Percentiles rank a stretch among this genome's conserved stretches.
Conservation (phyloP, 2,329 filamentous ascomycete species). For the Fusarium aywerte region DNA sequence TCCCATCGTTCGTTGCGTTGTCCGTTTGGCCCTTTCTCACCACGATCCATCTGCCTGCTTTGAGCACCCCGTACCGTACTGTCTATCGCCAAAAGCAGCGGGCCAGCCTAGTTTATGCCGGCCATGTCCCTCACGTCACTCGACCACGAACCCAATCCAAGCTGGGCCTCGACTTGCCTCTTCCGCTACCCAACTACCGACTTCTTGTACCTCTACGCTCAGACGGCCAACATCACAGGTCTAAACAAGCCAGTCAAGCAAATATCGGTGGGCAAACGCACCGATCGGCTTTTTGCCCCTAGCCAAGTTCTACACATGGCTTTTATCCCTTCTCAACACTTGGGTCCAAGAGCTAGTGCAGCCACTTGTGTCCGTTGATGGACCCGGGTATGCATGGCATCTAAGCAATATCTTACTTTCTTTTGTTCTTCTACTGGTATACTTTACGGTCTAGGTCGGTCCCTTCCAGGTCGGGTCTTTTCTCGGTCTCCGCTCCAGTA, state of each 20-base stretch:
- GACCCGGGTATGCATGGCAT: slow-evolving; percentile 47
- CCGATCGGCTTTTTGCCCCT: slow-evolving; percentile 32
- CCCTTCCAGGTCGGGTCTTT: slow-evolving; percentile 36
- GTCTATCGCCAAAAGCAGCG: slow-evolving; percentile 40
- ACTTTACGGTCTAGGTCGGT: slow-evolving; percentile 34
- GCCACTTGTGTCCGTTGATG: slow-evolving; percentile 47
- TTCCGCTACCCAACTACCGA: slow-evolving; percentile 32
- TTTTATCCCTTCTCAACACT: slow-evolving; percentile 32
- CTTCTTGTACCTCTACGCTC: slow-evolving; percentile 19
- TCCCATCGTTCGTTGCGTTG: slow-evolving; percentile 36
- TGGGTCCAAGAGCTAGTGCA: slow-evolving; percentile 47
- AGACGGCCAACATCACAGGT: slow-evolving; percentile 27
- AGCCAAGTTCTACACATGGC: slow-evolving; percentile 37
- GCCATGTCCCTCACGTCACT: slow-evolving; percentile 46
- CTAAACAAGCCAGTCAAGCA: slow-evolving; percentile 22
- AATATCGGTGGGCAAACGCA: slow-evolving; percentile 34
- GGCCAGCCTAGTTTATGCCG: slow-evolving; percentile 34
- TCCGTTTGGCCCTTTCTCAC: slow-evolving; percentile 38
- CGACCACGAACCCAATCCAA: slow-evolving; percentile 32
- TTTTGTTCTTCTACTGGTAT: slow-evolving; percentile 26
- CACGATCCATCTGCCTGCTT: slow-evolving; percentile 37
- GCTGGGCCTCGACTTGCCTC: slow-evolving; percentile 31
- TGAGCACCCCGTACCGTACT: slow-evolving; percentile 18
- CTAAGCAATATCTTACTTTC: slow-evolving; percentile 44
- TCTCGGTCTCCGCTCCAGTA: slow-evolving; percentile 38